Conservation (phyloP, 2,329 filamentous ascomycete species). For the Monosporascus sp. region DNA sequence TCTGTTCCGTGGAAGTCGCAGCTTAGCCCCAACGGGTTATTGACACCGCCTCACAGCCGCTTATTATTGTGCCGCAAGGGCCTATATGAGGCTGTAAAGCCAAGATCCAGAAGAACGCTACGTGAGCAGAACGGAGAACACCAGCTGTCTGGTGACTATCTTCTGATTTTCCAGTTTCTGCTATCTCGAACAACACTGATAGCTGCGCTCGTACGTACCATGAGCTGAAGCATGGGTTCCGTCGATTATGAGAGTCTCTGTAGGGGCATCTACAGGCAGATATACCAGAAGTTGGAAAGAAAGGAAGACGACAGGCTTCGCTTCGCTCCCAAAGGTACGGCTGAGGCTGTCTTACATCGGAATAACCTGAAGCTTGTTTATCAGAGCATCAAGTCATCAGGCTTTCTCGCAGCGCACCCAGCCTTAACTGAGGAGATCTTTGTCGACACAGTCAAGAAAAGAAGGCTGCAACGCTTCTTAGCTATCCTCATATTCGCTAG, state of each 20-base stretch:
- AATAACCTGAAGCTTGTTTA: conserved; percentile 15
- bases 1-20: neutral
- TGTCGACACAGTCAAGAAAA: conserved; percentile 11
- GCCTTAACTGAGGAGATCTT: conserved; percentile 13
- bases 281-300: conserved; percentile 12
- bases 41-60: neutral
- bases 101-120: neutral
- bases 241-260: neutral
- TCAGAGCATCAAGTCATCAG: conserved; percentile 4
- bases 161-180: too few species aligned
- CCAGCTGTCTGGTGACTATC: too few species aligned
- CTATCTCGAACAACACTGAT: too few species aligned
- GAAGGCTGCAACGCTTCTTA: conserved; percentile 25
- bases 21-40: neutral
- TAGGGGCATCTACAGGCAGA: conserved; percentile 5
- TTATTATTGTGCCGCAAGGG: neutral
- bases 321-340: conserved; percentile 17
- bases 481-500: conserved; percentile 27
- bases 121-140: too few species aligned
- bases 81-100: neutral
- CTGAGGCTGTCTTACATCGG: conserved; percentile 10
- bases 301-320: conserved; percentile 11
- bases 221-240: neutral
- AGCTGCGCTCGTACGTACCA: too few species aligned
- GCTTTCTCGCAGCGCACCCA: conserved; percentile 5